Conservation (phyloP, 225 moss, liverwort and hornwort species). For the Sphagnum tenellum region DNA sequence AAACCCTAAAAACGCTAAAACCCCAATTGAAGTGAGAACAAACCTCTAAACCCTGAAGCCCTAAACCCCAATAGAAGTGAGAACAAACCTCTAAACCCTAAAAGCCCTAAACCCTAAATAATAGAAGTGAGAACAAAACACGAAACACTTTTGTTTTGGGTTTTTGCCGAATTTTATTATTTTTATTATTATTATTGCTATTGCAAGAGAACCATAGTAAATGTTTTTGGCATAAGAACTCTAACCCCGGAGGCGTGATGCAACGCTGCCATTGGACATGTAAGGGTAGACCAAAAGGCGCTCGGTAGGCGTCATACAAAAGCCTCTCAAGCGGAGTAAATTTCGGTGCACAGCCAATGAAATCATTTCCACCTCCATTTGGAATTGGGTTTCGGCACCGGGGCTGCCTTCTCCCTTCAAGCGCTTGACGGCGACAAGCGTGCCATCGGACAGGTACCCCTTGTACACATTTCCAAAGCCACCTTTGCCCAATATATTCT, state of each 20-base stretch:
- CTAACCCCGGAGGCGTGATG: conserved; percentile 81
- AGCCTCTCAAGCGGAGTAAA: conserved; percentile 69
- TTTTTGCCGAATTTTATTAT: too few species aligned
- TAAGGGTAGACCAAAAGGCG: conserved; percentile 88
- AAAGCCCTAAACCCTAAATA: too few species aligned
- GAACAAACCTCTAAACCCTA: too few species aligned
- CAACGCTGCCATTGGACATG: conserved; percentile 95
- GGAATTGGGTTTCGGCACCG: conserved; percentile 83
- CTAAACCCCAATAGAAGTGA: too few species aligned
- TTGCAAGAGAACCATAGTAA: too few species aligned
- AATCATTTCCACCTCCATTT: conserved; percentile 97
- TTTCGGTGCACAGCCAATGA: conserved; percentile 83
- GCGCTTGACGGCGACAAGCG: conserved; percentile 78
- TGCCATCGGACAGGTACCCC: conserved; percentile 66
- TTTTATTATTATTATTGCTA: not conserved
- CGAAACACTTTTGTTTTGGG: too few species aligned
- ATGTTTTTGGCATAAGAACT: not conserved
- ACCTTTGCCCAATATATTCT: conserved; percentile 75
- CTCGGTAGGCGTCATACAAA: conserved; percentile 96
- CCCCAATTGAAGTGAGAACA: too few species aligned
- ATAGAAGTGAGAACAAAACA: too few species aligned
- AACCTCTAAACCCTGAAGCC: too few species aligned
- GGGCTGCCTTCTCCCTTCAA: conserved; percentile 81
- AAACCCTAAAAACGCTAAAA: too few species aligned
- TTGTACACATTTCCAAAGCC: conserved; percentile 94